Evolutionary conservation across 2,329 filamentous ascomycete genomes (phyloP), one percentile per base, ranked within the genome.

Genomic region (Alternaria sp.): DNA sequence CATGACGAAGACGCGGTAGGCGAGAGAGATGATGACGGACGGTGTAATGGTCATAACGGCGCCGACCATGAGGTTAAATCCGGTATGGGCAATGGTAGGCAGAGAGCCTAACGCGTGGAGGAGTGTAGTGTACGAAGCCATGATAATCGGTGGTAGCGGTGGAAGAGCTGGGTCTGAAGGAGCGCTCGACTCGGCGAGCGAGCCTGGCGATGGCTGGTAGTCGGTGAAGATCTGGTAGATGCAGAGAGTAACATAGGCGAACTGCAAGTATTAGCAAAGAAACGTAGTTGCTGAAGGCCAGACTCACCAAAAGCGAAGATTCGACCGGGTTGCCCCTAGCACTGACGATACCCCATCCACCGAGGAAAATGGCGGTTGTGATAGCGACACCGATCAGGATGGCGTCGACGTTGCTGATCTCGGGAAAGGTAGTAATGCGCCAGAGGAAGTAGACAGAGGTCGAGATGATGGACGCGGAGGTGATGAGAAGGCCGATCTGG

Each of bases 191-290:
- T 80, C 78, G 28, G 88, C 86, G 30, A 86, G 83, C 26, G 86
- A 76, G 40, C 72, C 84, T 13, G 80, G 89, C 5, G 92, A 94
- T 4, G 96, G 93, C 70, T 95, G 89, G 81, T 98, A 98, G 81
- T 99, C 96, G 74, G 96, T 99, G 81, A 98, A 98, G 80, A 98
- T 98, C 81, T 99, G 96, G 83, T 98, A 99, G 76, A 98, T 92
- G 83, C 95, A 98, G 66, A 99, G 90, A n/a, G 97, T 96, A 65
- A 97, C 89, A 81, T 99, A 99, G 74, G 96, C 95, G 77, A 99
- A 98, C 80, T 83, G 57, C 15, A 11, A 12, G 15, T 13, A 52
- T 72, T 57, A 73, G 62, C 17, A 44, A n/a, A 40, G 45, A 21
- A 19, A 15, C 43, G 30, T 25, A 43, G 7, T 17, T 3, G 15